Conservation (phyloP, 495 filamentous ascomycete genomes). For the Annulohypoxylon nitens region DNA sequence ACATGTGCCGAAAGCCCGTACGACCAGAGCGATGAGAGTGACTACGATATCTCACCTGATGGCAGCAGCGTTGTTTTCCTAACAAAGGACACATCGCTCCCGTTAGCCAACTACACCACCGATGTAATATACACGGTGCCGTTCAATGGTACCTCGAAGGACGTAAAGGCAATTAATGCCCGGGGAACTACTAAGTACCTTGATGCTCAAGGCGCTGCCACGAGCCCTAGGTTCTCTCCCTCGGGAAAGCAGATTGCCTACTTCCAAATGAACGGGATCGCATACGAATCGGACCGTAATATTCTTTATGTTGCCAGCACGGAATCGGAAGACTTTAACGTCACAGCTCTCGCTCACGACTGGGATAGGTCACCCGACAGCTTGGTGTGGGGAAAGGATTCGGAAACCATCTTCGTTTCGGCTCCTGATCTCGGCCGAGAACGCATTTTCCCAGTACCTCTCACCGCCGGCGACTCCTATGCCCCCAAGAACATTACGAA, state of each 20-base stretch:
- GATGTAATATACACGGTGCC: constrained; percentile 73
- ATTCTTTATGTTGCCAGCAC: constrained; percentile 63
- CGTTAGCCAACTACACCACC: constrained; percentile 75
- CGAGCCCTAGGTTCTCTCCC: constrained; percentile 74
- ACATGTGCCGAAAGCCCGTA: constrained; percentile 61
- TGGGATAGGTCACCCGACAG: constrained; percentile 71
- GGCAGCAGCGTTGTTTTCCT: constrained; percentile 71
- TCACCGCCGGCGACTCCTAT: constrained; percentile 57
- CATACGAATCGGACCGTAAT: constrained; percentile 83
- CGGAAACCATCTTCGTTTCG: constrained; percentile 65
- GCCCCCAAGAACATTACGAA: constrained; percentile 67
- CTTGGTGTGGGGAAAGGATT: constrained; percentile 69
- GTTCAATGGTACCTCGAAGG: constrained; percentile 51
- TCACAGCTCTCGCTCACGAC: constrained; percentile 55
- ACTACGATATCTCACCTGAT: constrained; percentile 60
- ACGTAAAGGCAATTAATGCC: constrained; percentile 47
- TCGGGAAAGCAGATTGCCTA: constrained; percentile 76
- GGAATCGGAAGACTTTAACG: constrained; percentile 45
- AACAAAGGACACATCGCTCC: constrained; percentile 75
- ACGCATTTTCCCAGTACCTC: constrained; percentile 67
- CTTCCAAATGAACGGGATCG: constrained; percentile 73
- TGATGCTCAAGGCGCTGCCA: constrained; percentile 71
- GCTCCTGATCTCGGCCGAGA: constrained; percentile 70
- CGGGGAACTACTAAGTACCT: constrained; percentile 56
- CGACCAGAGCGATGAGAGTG: constrained; percentile 52